phyloP scores from a whole-genome alignment of 148 eudicot species.

The Hydrangea macrophylla region DNA sequence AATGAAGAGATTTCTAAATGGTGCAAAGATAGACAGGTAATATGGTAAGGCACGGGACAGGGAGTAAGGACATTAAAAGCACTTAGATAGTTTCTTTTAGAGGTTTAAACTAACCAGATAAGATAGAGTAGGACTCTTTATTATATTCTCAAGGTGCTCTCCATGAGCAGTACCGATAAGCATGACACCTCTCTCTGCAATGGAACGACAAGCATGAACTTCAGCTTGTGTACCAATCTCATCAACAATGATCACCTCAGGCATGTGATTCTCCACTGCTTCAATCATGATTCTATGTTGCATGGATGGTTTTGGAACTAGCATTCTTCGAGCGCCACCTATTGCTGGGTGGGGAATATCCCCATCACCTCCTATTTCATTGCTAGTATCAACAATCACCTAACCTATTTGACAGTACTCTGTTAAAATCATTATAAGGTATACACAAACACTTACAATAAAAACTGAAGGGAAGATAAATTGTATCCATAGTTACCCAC shows the following conservation, averaged over 20 bases:
- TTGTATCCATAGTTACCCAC: too few relatives aligned
- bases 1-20: not conserved
- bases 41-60: too few relatives aligned
- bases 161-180: constrained; percentile 62
- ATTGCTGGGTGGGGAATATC: constrained; percentile 53
- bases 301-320: constrained; percentile 41
- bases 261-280: constrained; percentile 63
- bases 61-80: not conserved
- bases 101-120: constrained; percentile 32
- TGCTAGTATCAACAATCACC: constrained; percentile 50
- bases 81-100: not conserved
- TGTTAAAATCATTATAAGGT: not conserved
- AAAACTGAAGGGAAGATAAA: too few relatives aligned
- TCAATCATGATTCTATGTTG: constrained; percentile 49
- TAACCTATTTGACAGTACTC: constrained; percentile 16
- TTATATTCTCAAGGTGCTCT: constrained; percentile 36
- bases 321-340: constrained; percentile 45
- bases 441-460: not conserved
- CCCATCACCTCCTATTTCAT: constrained; percentile 57
- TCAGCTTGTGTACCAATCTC: constrained; percentile 49
- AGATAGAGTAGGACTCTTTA: constrained; percentile 42
- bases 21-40: not conserved
- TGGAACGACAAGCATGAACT: constrained; percentile 50
- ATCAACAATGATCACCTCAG: constrained; percentile 55
- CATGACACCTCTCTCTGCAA: constrained; percentile 60